Evolutionary conservation across 257 asterid species (phyloP).

Genomic region (Vinca minor): DNA sequence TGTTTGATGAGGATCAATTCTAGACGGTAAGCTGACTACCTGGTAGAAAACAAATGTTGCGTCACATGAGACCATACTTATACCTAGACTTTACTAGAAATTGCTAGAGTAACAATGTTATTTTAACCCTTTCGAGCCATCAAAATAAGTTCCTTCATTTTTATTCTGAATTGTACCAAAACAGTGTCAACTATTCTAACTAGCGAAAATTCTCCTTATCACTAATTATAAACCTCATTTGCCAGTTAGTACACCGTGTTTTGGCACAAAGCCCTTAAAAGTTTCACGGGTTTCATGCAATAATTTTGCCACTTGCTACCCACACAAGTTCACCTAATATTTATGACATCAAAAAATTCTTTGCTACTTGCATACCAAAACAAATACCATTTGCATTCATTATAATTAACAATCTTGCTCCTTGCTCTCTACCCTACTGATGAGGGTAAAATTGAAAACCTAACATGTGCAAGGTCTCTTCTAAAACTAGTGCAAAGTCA

Average conservation of each 20-base stretch:
- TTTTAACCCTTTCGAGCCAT: background rate
- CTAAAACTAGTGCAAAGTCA: background rate
- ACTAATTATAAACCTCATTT: background rate
- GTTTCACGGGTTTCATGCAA: background rate
- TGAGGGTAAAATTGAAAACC: background rate
- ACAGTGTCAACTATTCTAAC: background rate
- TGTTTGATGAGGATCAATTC: slow-evolving; percentile 93
- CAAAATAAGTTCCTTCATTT: background rate
- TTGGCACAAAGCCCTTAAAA: too few species aligned
- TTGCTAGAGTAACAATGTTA: background rate
- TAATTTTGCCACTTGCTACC: background rate
- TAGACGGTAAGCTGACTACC: slow-evolving; percentile 82
- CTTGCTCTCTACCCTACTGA: background rate
- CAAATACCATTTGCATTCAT: background rate
- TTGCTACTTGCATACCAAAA: background rate
- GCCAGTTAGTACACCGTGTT: too few species aligned
- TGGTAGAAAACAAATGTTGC: slow-evolving; percentile 24
- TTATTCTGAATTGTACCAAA: background rate
- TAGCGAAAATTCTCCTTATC: background rate
- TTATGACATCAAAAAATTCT: background rate
- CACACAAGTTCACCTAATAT: background rate
- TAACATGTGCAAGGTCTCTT: background rate
- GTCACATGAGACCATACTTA: background rate
- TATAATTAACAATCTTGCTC: background rate
- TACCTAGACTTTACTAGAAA: background rate